Percentiles rank a stretch among this genome's conserved stretches.
phyloP scores from a whole-genome alignment of 1,284 basidiomycete species.

The Inonotus hispidus region DNA sequence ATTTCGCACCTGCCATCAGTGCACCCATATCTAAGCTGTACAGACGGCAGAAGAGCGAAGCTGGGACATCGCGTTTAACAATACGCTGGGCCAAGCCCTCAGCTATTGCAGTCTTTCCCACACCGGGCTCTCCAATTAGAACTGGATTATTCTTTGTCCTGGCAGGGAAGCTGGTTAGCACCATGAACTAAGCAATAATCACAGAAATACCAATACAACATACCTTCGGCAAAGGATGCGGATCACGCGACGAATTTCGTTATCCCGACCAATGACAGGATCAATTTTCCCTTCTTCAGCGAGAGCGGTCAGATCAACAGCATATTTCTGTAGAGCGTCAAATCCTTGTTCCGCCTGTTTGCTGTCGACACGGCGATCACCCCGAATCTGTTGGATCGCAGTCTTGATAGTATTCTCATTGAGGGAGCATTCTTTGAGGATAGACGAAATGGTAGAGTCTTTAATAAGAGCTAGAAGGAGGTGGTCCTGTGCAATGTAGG shows the following conservation, averaged over 20 bases:
- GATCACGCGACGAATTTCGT: conserved; percentile 80
- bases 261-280: conserved; percentile 87
- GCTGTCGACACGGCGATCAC: conserved; percentile 77
- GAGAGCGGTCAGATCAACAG: conserved; percentile 80
- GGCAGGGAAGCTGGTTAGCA: conserved; percentile 20
- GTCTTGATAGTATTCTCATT: conserved; percentile 74
- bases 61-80: conserved; percentile 91
- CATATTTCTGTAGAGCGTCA: conserved; percentile 79
- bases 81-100: conserved; percentile 97
- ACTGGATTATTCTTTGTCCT: conserved; percentile 93
- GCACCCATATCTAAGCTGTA: conserved; percentile 92
- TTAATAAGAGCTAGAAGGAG: conserved; percentile 70
- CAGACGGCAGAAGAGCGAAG: conserved; percentile 79
- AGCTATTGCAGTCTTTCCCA: conserved; percentile 90
- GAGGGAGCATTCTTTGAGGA: conserved; percentile 73
- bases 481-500: conserved; percentile 89
- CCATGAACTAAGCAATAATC: not conserved
- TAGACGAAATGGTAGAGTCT: conserved; percentile 56
- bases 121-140: conserved; percentile 90
- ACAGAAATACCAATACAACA: conserved; percentile 10
- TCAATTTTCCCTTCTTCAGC: conserved; percentile 91
- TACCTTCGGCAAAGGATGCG: conserved; percentile 75
- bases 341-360: conserved; percentile 84
- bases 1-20: conserved; percentile 93
- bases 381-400: conserved; percentile 74